Conservation (phyloP, 495 filamentous ascomycete genomes). For the Lichina pygmaea region DNA sequence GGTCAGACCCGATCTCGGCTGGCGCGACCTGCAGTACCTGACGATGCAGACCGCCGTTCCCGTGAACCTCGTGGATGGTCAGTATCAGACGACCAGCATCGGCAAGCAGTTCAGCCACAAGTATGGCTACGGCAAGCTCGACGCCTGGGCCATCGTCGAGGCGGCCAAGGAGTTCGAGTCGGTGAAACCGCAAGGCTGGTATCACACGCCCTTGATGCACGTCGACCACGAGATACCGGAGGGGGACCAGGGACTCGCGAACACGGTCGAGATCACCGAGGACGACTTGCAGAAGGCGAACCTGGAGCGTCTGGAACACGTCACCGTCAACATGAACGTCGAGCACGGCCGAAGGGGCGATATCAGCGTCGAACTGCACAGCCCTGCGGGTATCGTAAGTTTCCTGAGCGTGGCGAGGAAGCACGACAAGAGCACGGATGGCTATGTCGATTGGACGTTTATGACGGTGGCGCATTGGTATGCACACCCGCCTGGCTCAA, state of each 20-base stretch:
- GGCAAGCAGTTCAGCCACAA: constrained; percentile 79
- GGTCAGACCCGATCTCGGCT: constrained; percentile 63
- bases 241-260: constrained; percentile 54
- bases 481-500: constrained; percentile 8
- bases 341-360: constrained; percentile 68
- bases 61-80: constrained; percentile 41
- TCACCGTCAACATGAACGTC: constrained; percentile 94
- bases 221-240: constrained; percentile 71
- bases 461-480: constrained; percentile 96
- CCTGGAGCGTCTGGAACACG: constrained; percentile 64
- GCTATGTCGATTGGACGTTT: constrained; percentile 96
- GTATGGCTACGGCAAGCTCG: constrained; percentile 86
- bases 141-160: constrained; percentile 65
- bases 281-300: constrained; percentile 60
- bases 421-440: constrained; percentile 29
- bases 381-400: constrained; percentile 55
- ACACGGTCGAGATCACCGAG: constrained; percentile 47
- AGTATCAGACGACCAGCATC: constrained; percentile 55
- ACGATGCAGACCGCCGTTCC: constrained; percentile 64
- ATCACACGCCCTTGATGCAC: constrained; percentile 71
- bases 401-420: constrained; percentile 52
- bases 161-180: constrained; percentile 59
- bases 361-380: constrained; percentile 74
- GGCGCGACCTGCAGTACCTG: constrained; percentile 88
- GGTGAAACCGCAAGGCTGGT: constrained; percentile 97